Evolutionary conservation across 176 grass and related monocot genomes (phyloP), one percentile per base, ranked within the genome.

Genomic region (Aegilops bicornis): DNA sequence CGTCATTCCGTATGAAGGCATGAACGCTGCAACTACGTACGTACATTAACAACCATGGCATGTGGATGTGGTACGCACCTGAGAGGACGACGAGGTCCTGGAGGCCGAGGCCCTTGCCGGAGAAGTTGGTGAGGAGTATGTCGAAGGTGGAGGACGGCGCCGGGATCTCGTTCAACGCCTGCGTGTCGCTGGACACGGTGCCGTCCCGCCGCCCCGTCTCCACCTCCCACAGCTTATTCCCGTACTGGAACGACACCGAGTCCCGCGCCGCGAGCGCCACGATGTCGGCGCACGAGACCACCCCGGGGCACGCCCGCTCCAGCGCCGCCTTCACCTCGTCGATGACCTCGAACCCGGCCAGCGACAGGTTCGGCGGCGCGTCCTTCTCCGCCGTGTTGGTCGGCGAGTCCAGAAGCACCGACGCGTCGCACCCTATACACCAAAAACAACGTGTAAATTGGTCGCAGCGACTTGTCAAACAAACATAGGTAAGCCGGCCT

Each of bases 61-160:
- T 1, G 50, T 19, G 16, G 16, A 19, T 54, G 50, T 2, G 50
- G 25, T 35, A 2, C 1, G 32, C 82, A 89, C 90, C 90, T 87
- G 91, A 92, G 56, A 93, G 80, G 2, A 90, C 91, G 39, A 93
- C 91, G 60, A 93, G 91, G 74, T 93, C 88, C 64, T 90, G 27
- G 33, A 90, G 84, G 20, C 48, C 67, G 71, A 93, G 80, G 10
- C 61, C 50, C 60, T 93, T 90, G 76, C 27, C 39, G 17, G 84
- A 82, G 65, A 93, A 90, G 64, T 83, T 83, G 72, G 60, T 8
- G 33, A 84, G 74, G 35, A 93, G 91, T 12, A 63, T 6, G 60
- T 68, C 69, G 76, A 90, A 93, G 37, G 78, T 67, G 50, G 84
- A 87, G 0, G 27, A 5, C 13, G 91, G 88, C 39, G 69, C 36